Evolutionary conservation across 1,284 basidiomycete genomes (phyloP).

Genomic region (Sporisorium scitamineum): DNA sequence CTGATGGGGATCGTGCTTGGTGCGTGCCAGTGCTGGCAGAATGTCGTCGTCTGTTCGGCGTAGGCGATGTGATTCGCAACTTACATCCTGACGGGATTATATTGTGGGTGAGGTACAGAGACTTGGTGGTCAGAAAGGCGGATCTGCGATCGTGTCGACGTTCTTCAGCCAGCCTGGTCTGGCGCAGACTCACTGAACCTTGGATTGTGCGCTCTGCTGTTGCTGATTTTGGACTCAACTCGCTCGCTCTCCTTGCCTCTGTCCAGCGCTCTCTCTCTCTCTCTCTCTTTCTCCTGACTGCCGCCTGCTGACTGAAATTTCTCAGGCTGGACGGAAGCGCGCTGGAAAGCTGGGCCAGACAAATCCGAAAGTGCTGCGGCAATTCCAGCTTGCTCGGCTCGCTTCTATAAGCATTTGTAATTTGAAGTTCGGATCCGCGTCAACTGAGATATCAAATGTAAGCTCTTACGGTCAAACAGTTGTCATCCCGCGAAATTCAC

Average conservation of each 20-base stretch:
- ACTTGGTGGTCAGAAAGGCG: constrained; percentile 47
- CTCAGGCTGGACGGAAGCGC: neutral
- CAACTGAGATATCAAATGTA: neutral
- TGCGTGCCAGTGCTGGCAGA: constrained; percentile 1
- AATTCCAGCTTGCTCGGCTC: constrained; percentile 20
- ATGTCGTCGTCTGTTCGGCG: neutral
- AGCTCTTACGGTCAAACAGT: neutral
- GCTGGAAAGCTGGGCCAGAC: neutral
- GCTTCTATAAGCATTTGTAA: constrained; percentile 23
- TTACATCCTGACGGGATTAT: constrained; percentile 58
- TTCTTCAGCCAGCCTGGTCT: constrained; percentile 20
- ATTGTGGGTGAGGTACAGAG: constrained; percentile 37
- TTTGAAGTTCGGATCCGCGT: constrained; percentile 7
- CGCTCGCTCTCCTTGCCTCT: neutral
- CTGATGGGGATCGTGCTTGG: neutral
- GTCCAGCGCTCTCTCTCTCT: neutral
- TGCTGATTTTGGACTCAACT: neutral
- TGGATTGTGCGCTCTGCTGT: constrained; percentile 9
- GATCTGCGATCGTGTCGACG: constrained; percentile 31
- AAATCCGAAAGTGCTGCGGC: constrained; percentile 37
- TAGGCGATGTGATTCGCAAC: constrained; percentile 15
- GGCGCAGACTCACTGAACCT: neutral
- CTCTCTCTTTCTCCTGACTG: neutral
- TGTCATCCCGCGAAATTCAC: neutral
- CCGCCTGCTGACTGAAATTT: neutral